Percentiles rank a stretch among this genome's conserved stretches.
phyloP scores from a whole-genome alignment of 2,329 filamentous ascomycete genomes.

The Diaporthe vaccinii region DNA sequence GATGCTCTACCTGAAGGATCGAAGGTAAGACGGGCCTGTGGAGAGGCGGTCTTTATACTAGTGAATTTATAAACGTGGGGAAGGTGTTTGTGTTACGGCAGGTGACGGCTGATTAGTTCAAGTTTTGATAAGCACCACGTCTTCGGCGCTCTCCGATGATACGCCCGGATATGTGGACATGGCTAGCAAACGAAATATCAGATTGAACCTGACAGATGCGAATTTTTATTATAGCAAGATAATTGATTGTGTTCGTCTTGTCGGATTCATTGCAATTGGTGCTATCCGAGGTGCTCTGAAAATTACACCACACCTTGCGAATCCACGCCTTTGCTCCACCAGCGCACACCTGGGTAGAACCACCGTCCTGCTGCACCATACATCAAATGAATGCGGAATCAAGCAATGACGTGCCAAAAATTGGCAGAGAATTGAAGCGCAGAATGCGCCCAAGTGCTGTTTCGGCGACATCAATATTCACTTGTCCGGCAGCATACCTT shows the following conservation, averaged over 20 bases:
- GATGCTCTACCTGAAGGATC: background rate
- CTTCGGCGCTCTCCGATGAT: slow-evolving; percentile 40
- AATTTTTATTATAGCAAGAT: background rate
- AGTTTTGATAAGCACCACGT: slow-evolving; percentile 36
- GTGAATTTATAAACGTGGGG: slow-evolving; percentile 22
- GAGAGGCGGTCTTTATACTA: slow-evolving; percentile 17
- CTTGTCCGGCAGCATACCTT: background rate
- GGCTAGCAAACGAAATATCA: background rate
- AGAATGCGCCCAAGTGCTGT: background rate
- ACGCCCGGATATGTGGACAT: background rate
- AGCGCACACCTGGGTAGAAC: background rate
- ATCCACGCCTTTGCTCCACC: background rate
- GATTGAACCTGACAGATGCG: background rate
- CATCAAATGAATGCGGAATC: too few species aligned
- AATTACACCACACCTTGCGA: too few species aligned
- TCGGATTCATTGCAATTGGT: background rate
- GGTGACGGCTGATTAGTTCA: background rate
- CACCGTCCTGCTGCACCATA: background rate
- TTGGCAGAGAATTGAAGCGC: background rate
- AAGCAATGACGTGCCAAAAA: background rate
- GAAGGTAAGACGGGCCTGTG: background rate
- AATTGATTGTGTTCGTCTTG: background rate
- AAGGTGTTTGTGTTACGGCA: background rate
- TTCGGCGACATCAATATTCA: background rate
- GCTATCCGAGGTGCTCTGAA: too few species aligned